Evolutionary conservation across 352 stramenopile species (phyloP), one percentile per base, ranked within the genome.

Genomic region (Phytophthora syringae): DNA sequence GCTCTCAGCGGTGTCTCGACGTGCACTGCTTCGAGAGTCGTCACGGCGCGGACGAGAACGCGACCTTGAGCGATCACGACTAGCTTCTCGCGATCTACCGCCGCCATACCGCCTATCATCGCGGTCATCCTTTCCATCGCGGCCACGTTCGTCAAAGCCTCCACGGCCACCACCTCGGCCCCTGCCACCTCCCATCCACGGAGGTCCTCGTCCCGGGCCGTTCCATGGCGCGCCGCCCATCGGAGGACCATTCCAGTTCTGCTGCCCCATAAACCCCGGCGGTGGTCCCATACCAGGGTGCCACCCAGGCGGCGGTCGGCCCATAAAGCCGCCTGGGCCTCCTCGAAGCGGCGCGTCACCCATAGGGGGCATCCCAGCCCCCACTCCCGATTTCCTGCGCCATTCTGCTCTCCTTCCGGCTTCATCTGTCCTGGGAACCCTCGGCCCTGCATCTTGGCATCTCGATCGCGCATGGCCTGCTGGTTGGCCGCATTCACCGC

Each of bases 211-310:
- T 47, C 70, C 70, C 25, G 70, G 73, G 2, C 77, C 77, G 47
- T 63, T 64, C 78, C 83, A 90, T 7, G 72, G 76, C 2, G 67
- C 76, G 22, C 54, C 67, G 21, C 70, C 70, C 56, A 74, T 74
- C 20, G 79, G 79, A 15, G 77, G 76, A 5, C 81, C 67, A 45
- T 72, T 69, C 77, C 79, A 70, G 74, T 78, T 89, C 36, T 78
- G 70, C 42, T 77, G 70, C 7, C 56, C 57, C 66, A 75, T 75
- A 27, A 76, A 79, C 12, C 76, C 76, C 7, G 72, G 76, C 13
- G 80, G 80, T 6, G 85, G 85, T 1, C 81, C 82, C 83, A 92
- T 92, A 25, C 82, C 75, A 53, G 82, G 82, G 30, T 92, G 82
- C 82, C 85, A 92, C 0, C 83, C 85, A 7, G 81, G 84, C n/a